Conservation (phyloP, 805 yeast genomes). For the Saccharomycopsis capsularis region DNA sequence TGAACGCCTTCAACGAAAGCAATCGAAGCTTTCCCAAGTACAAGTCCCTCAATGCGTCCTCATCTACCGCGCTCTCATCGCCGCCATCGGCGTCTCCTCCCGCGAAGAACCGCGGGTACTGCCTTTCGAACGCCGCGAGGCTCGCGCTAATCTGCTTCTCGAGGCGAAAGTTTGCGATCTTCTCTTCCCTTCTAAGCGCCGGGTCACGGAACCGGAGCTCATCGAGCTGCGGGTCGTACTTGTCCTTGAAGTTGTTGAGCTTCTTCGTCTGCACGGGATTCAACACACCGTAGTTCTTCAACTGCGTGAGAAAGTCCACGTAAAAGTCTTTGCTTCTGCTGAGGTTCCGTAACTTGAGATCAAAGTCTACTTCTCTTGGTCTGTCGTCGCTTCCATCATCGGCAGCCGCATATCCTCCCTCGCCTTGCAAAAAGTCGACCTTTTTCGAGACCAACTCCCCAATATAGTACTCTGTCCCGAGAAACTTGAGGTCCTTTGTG, state of each 20-base stretch:
- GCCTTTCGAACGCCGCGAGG: constrained; percentile 34
- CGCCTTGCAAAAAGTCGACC: constrained; percentile 21
- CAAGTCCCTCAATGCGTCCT: constrained; percentile 52
- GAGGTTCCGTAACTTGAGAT: constrained; percentile 28
- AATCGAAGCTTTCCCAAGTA: constrained; percentile 50
- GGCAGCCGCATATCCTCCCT: too few relatives aligned
- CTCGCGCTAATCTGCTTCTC: constrained; percentile 48
- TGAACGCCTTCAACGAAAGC: constrained; percentile 47
- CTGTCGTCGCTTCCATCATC: constrained; percentile 9
- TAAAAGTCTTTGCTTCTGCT: constrained; percentile 38
- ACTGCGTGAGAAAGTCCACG: constrained; percentile 38
- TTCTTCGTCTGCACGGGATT: constrained; percentile 32
- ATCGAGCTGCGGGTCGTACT: constrained; percentile 35
- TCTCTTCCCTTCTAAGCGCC: constrained; percentile 52
- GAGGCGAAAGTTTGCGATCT: constrained; percentile 58
- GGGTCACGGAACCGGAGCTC: constrained; percentile 33
- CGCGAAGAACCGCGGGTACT: constrained; percentile 28
- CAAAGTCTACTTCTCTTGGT: constrained; percentile 14
- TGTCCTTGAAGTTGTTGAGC: constrained; percentile 32
- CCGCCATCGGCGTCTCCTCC: constrained; percentile 30
- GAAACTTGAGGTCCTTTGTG: constrained; percentile 54
- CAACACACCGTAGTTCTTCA: constrained; percentile 41
- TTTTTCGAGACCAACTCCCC: constrained; percentile 34
- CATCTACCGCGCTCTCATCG: constrained; percentile 40
- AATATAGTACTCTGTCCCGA: constrained; percentile 53